Percentiles rank a stretch among this genome's conserved stretches.
phyloP scores from a whole-genome alignment of 2,329 filamentous ascomycete genomes.

The Pestalotiopsis sp. region DNA sequence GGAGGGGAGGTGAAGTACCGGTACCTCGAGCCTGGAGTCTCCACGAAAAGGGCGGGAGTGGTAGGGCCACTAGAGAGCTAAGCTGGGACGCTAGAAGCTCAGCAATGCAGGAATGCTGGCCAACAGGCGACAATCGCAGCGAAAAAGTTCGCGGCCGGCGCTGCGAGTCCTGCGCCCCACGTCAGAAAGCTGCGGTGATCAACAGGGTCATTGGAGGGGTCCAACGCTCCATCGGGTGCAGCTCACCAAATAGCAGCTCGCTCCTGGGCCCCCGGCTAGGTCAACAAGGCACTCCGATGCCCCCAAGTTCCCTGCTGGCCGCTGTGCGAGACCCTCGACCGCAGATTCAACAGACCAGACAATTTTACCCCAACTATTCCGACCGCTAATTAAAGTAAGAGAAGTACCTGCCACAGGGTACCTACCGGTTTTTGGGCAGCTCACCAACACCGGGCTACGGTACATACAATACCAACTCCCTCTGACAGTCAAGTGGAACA shows the following conservation, averaged over 20 bases:
- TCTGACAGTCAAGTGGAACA: neutral
- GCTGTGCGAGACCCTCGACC: slow-evolving; percentile 11
- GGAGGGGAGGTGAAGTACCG: slow-evolving; percentile 2
- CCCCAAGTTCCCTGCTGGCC: slow-evolving; percentile 9
- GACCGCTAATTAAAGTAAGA: slow-evolving; percentile 14
- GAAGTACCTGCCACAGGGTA: neutral
- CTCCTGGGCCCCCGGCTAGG: slow-evolving; percentile 16
- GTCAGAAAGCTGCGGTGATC: slow-evolving; percentile 14
- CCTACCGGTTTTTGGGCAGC: neutral
- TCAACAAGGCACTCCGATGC: slow-evolving; percentile 21
- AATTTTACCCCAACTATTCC: slow-evolving; percentile 37
- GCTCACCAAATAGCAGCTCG: slow-evolving; percentile 8
- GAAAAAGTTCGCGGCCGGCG: neutral
- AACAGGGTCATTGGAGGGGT: slow-evolving; percentile 16
- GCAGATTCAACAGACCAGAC: slow-evolving; percentile 28
- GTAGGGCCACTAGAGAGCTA: neutral
- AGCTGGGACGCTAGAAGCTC: neutral
- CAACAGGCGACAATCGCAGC: slow-evolving; percentile 12
- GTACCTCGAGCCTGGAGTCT: slow-evolving; percentile 2
- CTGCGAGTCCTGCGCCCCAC: slow-evolving; percentile 3
- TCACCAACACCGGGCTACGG: neutral
- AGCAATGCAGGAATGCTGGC: neutral
- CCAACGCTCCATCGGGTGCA: slow-evolving; percentile 4
- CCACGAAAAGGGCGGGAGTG: slow-evolving; percentile 9
- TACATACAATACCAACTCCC: neutral